Conservation (phyloP, 345 rosid genomes). For the Psidium friedrichsthalianum region DNA sequence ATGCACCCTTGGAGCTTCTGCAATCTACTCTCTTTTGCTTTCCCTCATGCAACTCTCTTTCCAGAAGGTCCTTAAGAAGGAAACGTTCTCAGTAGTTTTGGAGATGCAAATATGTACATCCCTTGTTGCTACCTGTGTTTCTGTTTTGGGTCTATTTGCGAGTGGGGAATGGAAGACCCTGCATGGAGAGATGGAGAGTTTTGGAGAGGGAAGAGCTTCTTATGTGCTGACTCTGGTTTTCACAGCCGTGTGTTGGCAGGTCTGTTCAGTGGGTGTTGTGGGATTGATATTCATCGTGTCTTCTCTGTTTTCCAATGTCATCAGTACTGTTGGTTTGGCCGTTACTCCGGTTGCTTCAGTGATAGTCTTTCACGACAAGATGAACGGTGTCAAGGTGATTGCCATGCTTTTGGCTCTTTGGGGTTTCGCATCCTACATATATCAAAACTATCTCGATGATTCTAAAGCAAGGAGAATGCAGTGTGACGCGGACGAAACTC, state of each 20-base stretch:
- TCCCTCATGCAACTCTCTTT: slow-evolving; percentile 75
- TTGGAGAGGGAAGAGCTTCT: slow-evolving; percentile 28
- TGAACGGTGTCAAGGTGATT: slow-evolving; percentile 53
- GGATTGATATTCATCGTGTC: slow-evolving; percentile 61
- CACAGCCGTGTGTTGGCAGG: slow-evolving; percentile 58
- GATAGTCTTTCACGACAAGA: slow-evolving; percentile 44
- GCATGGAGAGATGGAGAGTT: slow-evolving; percentile 40
- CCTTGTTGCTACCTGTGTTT: slow-evolving; percentile 30
- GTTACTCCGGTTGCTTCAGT: slow-evolving; percentile 47
- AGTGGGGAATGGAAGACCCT: slow-evolving; percentile 66
- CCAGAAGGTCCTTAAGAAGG: slow-evolving; percentile 47
- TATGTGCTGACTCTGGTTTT: slow-evolving; percentile 44
- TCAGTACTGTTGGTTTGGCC: slow-evolving; percentile 52
- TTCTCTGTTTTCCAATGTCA: slow-evolving; percentile 68
- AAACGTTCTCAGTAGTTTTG: slow-evolving; percentile 39
- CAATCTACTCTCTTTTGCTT: slow-evolving; percentile 67
- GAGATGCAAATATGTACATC: slow-evolving; percentile 57
- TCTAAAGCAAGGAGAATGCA: slow-evolving; percentile 21
- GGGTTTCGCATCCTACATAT: slow-evolving; percentile 49
- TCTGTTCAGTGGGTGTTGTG: slow-evolving; percentile 58
- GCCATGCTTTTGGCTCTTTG: slow-evolving; percentile 54
- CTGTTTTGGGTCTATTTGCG: slow-evolving; percentile 35
- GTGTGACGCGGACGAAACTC: background rate
- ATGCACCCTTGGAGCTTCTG: slow-evolving; percentile 52
- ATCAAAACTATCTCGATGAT: slow-evolving; percentile 57